phyloP scores from a whole-genome alignment of 1,284 basidiomycete genomes.

The Mycosarcoma mackinlayi region DNA sequence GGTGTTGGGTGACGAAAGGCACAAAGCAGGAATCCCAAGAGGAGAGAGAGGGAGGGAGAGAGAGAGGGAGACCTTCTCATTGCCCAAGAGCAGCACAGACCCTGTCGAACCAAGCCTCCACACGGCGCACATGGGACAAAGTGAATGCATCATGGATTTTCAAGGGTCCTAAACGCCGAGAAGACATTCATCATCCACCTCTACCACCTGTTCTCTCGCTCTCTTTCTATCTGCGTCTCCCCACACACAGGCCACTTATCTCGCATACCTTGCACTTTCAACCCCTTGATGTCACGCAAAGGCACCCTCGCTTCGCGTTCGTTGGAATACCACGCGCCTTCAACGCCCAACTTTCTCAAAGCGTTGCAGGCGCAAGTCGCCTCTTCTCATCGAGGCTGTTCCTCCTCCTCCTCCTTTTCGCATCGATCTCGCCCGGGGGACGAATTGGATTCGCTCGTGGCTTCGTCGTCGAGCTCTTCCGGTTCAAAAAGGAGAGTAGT shows the following conservation, averaged over 20 bases:
- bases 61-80: too few species aligned
- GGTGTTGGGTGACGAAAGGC: too few species aligned
- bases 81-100: too few species aligned
- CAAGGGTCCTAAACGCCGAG: too few species aligned
- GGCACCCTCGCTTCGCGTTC: constrained; percentile 25
- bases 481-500: constrained; percentile 1
- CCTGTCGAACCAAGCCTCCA: too few species aligned
- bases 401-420: too few species aligned
- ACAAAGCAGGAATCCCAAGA: too few species aligned
- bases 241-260: background rate
- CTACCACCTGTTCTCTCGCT: too few species aligned
- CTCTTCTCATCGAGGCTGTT: constrained; percentile 7
- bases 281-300: constrained; percentile 24
- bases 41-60: too few species aligned
- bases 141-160: too few species aligned
- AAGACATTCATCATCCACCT: too few species aligned
- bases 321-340: constrained; percentile 27
- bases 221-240: background rate
- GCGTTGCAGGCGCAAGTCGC: constrained; percentile 40
- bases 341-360: constrained; percentile 31
- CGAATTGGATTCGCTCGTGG: constrained; percentile 27
- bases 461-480: constrained; percentile 6
- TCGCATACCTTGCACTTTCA: background rate
- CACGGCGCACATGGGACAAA: too few species aligned
- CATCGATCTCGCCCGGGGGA: background rate